Conservation (phyloP, 2,329 filamentous ascomycete genomes). For the Fusarium neocosmosporiellum region DNA sequence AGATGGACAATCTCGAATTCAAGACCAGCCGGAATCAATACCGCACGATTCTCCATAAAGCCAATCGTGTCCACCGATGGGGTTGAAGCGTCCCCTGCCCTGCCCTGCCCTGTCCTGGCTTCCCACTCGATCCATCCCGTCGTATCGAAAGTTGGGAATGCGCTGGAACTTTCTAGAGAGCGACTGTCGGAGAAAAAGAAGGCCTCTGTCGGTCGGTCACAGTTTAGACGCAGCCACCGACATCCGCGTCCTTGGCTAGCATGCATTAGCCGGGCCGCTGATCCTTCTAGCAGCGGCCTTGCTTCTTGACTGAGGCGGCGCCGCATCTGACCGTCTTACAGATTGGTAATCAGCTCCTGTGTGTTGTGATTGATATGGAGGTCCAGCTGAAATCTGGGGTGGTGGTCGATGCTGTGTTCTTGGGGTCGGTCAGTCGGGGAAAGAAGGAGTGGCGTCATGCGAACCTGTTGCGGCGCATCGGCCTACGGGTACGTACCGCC, state of each 20-base stretch:
- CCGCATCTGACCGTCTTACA: conserved; percentile 19
- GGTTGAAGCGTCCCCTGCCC: not conserved
- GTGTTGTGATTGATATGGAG: conserved; percentile 28
- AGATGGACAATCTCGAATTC: not conserved
- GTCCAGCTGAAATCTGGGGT: conserved; percentile 27
- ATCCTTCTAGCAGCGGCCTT: conserved; percentile 25
- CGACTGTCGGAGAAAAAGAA: conserved; percentile 7
- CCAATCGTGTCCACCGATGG: not conserved
- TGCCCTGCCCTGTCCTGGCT: not conserved
- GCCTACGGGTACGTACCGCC: not conserved
- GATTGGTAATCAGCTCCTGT: conserved; percentile 37
- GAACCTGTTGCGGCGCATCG: conserved; percentile 7
- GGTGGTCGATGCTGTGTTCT: not conserved
- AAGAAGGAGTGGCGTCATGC: conserved; percentile 23
- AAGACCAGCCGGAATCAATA: not conserved
- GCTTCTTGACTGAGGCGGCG: conserved; percentile 4
- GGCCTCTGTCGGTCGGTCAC: conserved; percentile 21
- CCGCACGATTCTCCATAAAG: not conserved
- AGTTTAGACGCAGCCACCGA: conserved; percentile 36
- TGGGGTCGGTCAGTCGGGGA: not conserved
- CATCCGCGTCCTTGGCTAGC: conserved; percentile 1
- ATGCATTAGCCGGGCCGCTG: conserved; percentile 23
- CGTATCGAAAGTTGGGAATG: conserved; percentile 18
- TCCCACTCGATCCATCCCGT: not conserved
- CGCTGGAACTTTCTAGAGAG: conserved; percentile 40